These are phyloP conservation scores for Aspergillus unguis DNA, from an alignment of 2,329 filamentous ascomycete species.

Conservation along the genomic window DNA sequence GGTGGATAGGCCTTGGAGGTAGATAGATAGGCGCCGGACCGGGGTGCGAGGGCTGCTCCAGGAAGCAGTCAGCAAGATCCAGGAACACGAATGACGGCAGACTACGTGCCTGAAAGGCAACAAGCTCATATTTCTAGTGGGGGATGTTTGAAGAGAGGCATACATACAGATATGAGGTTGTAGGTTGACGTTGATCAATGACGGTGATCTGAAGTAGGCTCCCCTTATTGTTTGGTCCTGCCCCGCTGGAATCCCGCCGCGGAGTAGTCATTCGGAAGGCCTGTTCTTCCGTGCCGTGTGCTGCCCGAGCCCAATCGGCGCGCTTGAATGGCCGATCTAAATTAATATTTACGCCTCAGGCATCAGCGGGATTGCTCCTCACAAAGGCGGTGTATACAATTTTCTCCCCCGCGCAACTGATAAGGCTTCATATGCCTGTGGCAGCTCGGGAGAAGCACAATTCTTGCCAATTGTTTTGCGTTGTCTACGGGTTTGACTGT, in stretches of 20 bases:
- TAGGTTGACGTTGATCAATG: neutral
- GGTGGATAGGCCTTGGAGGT: neutral
- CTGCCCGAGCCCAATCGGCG: conserved; percentile 20
- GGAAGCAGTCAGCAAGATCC: neutral
- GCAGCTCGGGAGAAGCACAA: conserved; percentile 9
- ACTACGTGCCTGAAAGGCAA: neutral
- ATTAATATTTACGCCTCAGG: conserved; percentile 6
- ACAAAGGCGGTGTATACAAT: conserved; percentile 10
- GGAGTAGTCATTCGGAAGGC: conserved; percentile 21
- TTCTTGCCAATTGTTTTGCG: neutral
- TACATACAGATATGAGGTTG: neutral
- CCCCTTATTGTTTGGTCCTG: conserved; percentile 14
- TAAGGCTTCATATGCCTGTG: conserved; percentile 18
- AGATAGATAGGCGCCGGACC: neutral
- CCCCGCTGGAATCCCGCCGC: conserved; percentile 17
- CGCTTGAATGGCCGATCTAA: conserved; percentile 5
- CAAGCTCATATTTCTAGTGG: neutral
- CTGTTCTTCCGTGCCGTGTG: conserved; percentile 19
- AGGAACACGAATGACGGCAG: neutral
- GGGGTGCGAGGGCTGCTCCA: neutral
- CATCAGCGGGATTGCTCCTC: conserved; percentile 1
- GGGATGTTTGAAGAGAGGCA: neutral
- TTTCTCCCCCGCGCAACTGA: conserved; percentile 20
- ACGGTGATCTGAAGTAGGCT: conserved; percentile 2
- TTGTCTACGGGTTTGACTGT: no score